A percentile compares a stretch with the other conserved stretches of the same genome.
Evolutionary conservation across 2,329 filamentous ascomycete species (phyloP).

Genomic region (Metarhizium robertsii): DNA sequence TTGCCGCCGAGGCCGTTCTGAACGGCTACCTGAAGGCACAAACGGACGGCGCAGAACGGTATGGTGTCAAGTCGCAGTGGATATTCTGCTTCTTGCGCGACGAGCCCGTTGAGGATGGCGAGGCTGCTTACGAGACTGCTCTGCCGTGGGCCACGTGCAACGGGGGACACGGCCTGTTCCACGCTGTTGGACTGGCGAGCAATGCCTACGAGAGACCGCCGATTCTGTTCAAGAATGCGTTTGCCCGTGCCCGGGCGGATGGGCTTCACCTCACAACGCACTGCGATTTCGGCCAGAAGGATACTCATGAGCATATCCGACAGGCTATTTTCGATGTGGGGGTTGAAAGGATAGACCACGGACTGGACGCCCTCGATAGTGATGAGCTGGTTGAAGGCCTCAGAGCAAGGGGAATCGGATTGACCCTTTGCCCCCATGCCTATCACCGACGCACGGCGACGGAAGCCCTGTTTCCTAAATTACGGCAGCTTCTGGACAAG

Average conservation of each 20-base stretch:
- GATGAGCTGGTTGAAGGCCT: conserved; percentile 46
- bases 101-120: conserved; percentile 61
- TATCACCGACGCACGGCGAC: conserved; percentile 13
- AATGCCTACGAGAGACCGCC: conserved; percentile 37
- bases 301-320: conserved; percentile 41
- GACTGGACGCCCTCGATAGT: conserved; percentile 54
- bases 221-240: conserved; percentile 31
- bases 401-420: conserved; percentile 42
- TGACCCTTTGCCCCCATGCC: conserved; percentile 56
- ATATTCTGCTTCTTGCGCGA: conserved; percentile 66
- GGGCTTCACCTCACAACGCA: conserved; percentile 38
- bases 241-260: conserved; percentile 24
- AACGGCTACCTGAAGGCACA: conserved; percentile 52
- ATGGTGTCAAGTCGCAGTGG: conserved; percentile 53
- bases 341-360: conserved; percentile 63
- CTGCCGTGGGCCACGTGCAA: conserved; percentile 25
- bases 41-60: conserved; percentile 44
- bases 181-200: conserved; percentile 36
- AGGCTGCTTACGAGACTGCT: conserved; percentile 42
- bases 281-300: conserved; percentile 41
- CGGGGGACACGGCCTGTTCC: conserved; percentile 27
- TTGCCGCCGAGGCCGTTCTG: conserved; percentile 53
- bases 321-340: conserved; percentile 51
- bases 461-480: conserved; percentile 39
- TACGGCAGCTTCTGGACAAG: conserved; percentile 45